phyloP scores from a whole-genome alignment of 75 land plant species.

The Ceratopteris richardii region DNA sequence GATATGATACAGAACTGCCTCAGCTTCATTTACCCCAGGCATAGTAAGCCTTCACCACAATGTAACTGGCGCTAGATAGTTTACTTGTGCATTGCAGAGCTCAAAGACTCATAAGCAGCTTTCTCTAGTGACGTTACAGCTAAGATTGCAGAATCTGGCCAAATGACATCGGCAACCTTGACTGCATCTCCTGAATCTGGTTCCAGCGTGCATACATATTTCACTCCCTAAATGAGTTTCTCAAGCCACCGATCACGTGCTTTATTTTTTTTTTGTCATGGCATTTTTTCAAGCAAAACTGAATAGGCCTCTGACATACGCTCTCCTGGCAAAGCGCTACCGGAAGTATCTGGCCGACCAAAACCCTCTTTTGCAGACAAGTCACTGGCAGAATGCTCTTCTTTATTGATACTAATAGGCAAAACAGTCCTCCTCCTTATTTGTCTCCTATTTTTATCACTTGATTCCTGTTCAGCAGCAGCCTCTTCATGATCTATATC shows the following conservation, averaged over 20 bases:
- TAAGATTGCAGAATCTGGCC: constrained; percentile 67
- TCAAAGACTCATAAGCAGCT: no score
- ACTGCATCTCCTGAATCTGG: no score
- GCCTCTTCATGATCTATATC: constrained; percentile 60
- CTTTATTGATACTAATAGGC: constrained; percentile 51
- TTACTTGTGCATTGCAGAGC: no score
- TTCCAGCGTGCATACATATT: no score
- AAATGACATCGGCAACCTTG: constrained; percentile 14
- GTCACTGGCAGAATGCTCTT: constrained; percentile 30
- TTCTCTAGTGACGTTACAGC: no score
- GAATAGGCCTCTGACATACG: constrained; percentile 35
- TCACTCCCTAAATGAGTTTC: no score
- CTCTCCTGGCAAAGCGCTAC: constrained; percentile 39
- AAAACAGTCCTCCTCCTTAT: constrained; percentile 31
- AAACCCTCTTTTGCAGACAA: constrained; percentile 20
- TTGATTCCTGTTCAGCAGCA: constrained; percentile 18
- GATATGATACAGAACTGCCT: no score
- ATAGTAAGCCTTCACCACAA: no score
- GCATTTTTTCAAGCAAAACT: constrained; percentile 48
- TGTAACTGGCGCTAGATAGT: no score
- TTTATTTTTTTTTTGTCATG: no score
- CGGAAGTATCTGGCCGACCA: constrained; percentile 53
- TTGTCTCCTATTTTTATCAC: no score
- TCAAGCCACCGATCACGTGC: constrained; percentile 83
- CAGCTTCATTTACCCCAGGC: no score